Conservation (phyloP, 345 rosid species). For the Garcia nutans region DNA sequence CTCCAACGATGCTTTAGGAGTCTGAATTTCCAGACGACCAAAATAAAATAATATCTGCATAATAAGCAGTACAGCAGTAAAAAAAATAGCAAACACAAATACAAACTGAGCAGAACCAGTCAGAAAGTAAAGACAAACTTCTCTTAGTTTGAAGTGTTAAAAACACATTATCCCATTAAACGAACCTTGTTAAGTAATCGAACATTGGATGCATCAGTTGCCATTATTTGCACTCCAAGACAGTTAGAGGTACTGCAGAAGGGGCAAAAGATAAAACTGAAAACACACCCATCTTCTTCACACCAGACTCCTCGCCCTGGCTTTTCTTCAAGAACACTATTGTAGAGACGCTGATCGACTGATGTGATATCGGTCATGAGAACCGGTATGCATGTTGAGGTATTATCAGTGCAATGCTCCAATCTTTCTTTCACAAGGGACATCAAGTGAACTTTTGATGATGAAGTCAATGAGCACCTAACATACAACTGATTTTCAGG, state of each 20-base stretch:
- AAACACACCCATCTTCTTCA: slow-evolving; percentile 90
- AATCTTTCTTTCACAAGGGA: slow-evolving; percentile 47
- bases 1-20: slow-evolving; percentile 34
- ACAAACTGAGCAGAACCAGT: neutral
- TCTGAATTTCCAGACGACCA: slow-evolving; percentile 46
- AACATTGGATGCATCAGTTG: slow-evolving; percentile 76
- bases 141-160: neutral
- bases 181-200: slow-evolving; percentile 67
- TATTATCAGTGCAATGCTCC: slow-evolving; percentile 31
- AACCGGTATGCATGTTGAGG: slow-evolving; percentile 46
- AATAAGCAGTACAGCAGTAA: slow-evolving; percentile 7
- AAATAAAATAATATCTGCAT: slow-evolving; percentile 60
- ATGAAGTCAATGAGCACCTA: slow-evolving; percentile 48
- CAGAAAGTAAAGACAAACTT: neutral
- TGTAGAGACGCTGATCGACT: slow-evolving; percentile 52
- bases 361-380: slow-evolving; percentile 54
- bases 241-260: slow-evolving; percentile 61
- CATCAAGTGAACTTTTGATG: slow-evolving; percentile 58
- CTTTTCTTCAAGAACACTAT: slow-evolving; percentile 32
- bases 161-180: neutral
- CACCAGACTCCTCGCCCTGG: slow-evolving; percentile 61
- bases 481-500: slow-evolving; percentile 56
- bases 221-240: slow-evolving; percentile 79
- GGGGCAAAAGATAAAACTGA: slow-evolving; percentile 68
- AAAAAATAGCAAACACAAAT: neutral